phyloP scores from a whole-genome alignment of 2,329 filamentous ascomycete species.

The Dothideomycetes sp. region DNA sequence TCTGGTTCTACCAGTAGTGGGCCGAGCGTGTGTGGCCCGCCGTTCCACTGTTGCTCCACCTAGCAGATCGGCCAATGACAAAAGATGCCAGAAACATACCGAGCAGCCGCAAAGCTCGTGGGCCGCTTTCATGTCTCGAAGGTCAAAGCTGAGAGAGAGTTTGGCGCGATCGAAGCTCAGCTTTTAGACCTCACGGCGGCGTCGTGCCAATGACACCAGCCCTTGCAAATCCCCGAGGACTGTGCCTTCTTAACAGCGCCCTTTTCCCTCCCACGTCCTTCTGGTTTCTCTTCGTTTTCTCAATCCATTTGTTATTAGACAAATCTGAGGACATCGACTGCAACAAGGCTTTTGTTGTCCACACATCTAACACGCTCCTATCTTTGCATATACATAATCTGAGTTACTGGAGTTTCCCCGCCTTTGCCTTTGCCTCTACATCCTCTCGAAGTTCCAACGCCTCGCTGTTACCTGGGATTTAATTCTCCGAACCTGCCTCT shows the following conservation, averaged over 20 bases:
- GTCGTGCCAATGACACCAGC: slow-evolving; percentile 13
- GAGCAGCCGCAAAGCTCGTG: slow-evolving; percentile 3
- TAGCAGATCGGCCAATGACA: slow-evolving; percentile 9
- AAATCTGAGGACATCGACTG: slow-evolving; percentile 16
- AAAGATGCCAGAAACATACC: slow-evolving; percentile 2
- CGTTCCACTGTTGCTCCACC: neutral
- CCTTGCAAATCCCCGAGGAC: slow-evolving; percentile 14
- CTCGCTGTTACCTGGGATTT: neutral
- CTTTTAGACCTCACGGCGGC: slow-evolving; percentile 11
- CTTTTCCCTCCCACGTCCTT: neutral
- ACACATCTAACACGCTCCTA: neutral
- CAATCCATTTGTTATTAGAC: slow-evolving; percentile 24
- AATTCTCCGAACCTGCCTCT: slow-evolving; percentile 9
- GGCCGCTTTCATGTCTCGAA: slow-evolving; percentile 1
- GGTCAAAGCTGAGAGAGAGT: slow-evolving; percentile 8
- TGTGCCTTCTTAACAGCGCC: neutral
- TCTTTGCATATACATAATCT: neutral
- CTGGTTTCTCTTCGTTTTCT: slow-evolving; percentile 12
- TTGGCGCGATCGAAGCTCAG: slow-evolving; percentile 11
- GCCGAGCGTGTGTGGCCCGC: slow-evolving; percentile 10
- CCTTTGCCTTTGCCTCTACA: neutral
- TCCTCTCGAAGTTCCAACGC: neutral
- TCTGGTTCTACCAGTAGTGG: slow-evolving; percentile 1
- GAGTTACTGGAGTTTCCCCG: neutral
- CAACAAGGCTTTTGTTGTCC: slow-evolving; percentile 1